Conservation (phyloP, 2,329 filamentous ascomycete species). For the Talaromyces atroroseus region DNA sequence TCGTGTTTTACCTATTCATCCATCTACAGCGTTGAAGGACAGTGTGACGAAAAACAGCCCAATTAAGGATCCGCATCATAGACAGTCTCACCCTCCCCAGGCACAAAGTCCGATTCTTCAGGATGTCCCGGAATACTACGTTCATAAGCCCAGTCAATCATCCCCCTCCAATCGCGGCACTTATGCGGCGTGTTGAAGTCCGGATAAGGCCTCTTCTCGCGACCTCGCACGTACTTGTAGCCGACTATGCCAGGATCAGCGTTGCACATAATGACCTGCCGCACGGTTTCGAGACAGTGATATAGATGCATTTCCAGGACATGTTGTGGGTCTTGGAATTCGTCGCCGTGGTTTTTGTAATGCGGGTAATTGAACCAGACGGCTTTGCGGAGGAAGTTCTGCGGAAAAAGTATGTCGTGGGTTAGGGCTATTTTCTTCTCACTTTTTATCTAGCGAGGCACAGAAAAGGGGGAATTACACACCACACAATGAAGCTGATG, state of each 20-base stretch:
- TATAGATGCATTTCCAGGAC: slow-evolving; percentile 12
- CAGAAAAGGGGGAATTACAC: no score
- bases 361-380: slow-evolving; percentile 13
- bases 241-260: slow-evolving; percentile 14
- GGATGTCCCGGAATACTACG: slow-evolving; percentile 6
- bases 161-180: slow-evolving; percentile 13
- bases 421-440: slow-evolving; percentile 8
- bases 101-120: slow-evolving; percentile 3
- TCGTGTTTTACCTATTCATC: no score
- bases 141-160: slow-evolving; percentile 10
- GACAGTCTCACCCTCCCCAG: slow-evolving; percentile 3
- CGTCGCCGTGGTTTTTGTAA: slow-evolving; percentile 10
- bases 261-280: slow-evolving; percentile 17
- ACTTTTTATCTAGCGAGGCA: no score
- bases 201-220: slow-evolving; percentile 9
- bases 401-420: no score
- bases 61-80: slow-evolving; percentile 9
- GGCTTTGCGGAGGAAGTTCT: slow-evolving; percentile 14
- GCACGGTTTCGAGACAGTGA: slow-evolving; percentile 18
- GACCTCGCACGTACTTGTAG: slow-evolving; percentile 14
- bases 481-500: slow-evolving; percentile 17
- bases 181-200: slow-evolving; percentile 16
- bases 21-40: no score
- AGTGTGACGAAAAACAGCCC: no score
- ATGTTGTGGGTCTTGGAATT: slow-evolving; percentile 10